phyloP scores from a whole-genome alignment of 345 rosid species.

The Citrus mangshanensis region DNA sequence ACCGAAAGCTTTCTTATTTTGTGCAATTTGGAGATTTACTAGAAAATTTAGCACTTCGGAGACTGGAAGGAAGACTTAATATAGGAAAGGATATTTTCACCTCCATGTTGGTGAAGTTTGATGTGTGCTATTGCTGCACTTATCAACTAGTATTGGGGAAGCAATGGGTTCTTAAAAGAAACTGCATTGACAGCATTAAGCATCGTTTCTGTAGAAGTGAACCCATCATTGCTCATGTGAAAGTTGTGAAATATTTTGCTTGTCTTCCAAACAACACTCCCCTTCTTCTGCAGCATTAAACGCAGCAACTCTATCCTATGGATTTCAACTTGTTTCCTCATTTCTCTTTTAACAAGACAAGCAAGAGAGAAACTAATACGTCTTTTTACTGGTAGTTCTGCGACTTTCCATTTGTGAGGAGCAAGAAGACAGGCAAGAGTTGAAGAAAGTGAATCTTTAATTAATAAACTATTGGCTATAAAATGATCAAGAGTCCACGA shows the following conservation, averaged over 20 bases:
- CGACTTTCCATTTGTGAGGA: background rate
- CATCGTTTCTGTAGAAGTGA: background rate
- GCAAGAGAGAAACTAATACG: background rate
- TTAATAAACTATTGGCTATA: no score
- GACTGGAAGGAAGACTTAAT: background rate
- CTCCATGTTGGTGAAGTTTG: no score
- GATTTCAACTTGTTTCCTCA: no score
- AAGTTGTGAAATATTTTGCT: conserved; percentile 7
- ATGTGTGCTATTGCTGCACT: background rate
- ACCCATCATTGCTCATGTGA: background rate
- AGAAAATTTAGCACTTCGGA: background rate
- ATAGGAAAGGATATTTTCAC: background rate
- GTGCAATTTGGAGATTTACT: background rate
- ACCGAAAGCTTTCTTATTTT: background rate
- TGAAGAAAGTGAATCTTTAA: background rate
- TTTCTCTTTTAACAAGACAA: no score
- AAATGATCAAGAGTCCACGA: background rate
- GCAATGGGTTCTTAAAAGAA: background rate
- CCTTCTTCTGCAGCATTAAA: no score
- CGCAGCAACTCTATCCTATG: no score
- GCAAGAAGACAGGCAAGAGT: background rate
- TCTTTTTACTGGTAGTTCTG: background rate
- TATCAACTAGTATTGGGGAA: background rate
- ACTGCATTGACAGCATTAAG: background rate
- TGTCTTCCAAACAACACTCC: background rate